Evolutionary conservation across 2,329 filamentous ascomycete genomes (phyloP).

Genomic region (Coccinonectria pachysandricola): DNA sequence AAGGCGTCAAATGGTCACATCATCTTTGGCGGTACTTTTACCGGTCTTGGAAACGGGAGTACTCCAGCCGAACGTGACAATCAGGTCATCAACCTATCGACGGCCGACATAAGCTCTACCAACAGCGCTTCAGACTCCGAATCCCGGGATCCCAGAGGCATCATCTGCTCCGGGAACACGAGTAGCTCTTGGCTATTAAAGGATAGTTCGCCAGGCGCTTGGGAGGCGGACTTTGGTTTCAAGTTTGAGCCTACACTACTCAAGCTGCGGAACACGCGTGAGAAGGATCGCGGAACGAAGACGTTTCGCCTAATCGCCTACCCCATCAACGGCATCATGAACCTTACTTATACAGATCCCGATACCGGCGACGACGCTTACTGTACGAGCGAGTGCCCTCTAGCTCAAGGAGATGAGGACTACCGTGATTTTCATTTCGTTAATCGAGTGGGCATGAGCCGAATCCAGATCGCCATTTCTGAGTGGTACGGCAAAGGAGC

Average conservation of each 20-base stretch:
- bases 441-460: slow-evolving; percentile 77
- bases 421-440: slow-evolving; percentile 92
- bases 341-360: slow-evolving; percentile 81
- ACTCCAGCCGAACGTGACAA: slow-evolving; percentile 55
- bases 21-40: slow-evolving; percentile 85
- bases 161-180: slow-evolving; percentile 63
- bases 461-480: slow-evolving; percentile 75
- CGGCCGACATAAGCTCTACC: slow-evolving; percentile 61
- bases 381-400: slow-evolving; percentile 78
- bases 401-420: slow-evolving; percentile 58
- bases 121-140: slow-evolving; percentile 52
- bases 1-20: slow-evolving; percentile 75
- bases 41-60: slow-evolving; percentile 73
- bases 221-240: slow-evolving; percentile 74
- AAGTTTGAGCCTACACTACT: slow-evolving; percentile 81
- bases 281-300: slow-evolving; percentile 75
- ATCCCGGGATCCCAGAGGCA: slow-evolving; percentile 66
- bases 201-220: slow-evolving; percentile 67
- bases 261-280: slow-evolving; percentile 77
- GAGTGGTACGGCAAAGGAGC: slow-evolving; percentile 80
- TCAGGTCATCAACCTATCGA: slow-evolving; percentile 75
- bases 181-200: slow-evolving; percentile 68
- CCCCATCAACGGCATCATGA: slow-evolving; percentile 88
- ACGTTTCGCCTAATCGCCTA: slow-evolving; percentile 79
- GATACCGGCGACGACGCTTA: slow-evolving; percentile 53